A percentile compares a stretch with the other conserved stretches of the same genome.
Conservation (phyloP, 257 asterid genomes). For the Ophiorrhiza pumila region DNA sequence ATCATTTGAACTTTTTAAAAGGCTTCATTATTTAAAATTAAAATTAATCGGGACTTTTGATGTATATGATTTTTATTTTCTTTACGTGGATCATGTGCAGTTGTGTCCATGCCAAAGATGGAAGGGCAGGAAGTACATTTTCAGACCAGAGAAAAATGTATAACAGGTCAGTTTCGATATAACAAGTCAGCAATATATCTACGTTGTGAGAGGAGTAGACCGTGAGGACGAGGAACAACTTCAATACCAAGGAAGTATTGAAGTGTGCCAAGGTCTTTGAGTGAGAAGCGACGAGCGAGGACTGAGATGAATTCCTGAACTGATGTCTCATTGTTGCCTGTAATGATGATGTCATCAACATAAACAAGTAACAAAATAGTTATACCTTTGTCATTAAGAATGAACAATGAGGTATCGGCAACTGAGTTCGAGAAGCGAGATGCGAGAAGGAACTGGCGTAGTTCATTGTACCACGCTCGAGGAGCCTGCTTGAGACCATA, state of each 20-base stretch:
- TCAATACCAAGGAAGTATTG: background rate
- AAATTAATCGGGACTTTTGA: too few species aligned
- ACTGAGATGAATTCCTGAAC: background rate
- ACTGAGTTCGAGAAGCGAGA: background rate
- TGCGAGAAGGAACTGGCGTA: too few species aligned
- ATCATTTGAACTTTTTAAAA: too few species aligned
- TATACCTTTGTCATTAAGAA: background rate
- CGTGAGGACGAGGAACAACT: background rate
- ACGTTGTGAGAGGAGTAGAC: background rate
- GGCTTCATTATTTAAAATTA: too few species aligned
- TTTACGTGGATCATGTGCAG: too few species aligned
- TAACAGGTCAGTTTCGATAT: too few species aligned
- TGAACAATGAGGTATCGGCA: background rate
- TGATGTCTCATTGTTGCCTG: background rate
- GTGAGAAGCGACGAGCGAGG: background rate
- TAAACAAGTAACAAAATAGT: background rate
- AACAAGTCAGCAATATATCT: background rate
- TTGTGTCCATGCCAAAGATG: too few species aligned
- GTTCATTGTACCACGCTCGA: too few species aligned
- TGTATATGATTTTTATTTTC: too few species aligned
- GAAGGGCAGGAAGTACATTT: too few species aligned
- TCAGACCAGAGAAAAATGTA: too few species aligned
- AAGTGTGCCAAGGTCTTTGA: background rate
- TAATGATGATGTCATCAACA: background rate
- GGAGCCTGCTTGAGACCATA: too few species aligned